phyloP scores from a whole-genome alignment of 192 early-diverging fungal genomes.

The Dispira simplex region DNA sequence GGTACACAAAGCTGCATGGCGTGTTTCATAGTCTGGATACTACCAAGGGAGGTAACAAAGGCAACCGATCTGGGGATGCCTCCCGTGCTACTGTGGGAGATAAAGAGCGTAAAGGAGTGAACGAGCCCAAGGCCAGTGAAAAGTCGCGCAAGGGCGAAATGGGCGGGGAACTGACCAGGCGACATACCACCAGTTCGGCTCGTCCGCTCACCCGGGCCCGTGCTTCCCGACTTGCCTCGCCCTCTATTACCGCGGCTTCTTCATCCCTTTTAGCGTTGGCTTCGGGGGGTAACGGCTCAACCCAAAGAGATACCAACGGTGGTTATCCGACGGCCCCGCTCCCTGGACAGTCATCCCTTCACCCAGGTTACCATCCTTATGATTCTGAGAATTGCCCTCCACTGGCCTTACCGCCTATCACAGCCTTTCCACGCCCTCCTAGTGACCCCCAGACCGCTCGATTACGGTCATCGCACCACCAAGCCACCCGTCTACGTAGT shows the following conservation, averaged over 20 bases:
- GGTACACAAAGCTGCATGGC: slow-evolving; percentile 10
- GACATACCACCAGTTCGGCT: neutral
- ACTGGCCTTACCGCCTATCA: neutral
- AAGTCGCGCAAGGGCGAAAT: too few relatives aligned
- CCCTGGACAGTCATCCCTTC: neutral
- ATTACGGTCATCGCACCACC: neutral
- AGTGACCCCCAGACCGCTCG: neutral
- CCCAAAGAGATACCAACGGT: too few relatives aligned
- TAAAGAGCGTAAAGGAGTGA: too few relatives aligned
- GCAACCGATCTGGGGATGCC: neutral
- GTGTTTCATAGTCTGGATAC: slow-evolving; percentile 6
- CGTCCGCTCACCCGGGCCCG: neutral
- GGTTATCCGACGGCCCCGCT: too few relatives aligned
- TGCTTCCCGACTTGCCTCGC: slow-evolving; percentile 1
- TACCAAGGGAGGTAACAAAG: slow-evolving; percentile 1
- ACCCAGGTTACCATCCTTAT: neutral
- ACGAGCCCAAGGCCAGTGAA: too few relatives aligned
- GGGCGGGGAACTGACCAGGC: neutral
- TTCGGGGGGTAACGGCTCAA: too few relatives aligned
- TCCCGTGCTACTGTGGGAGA: too few relatives aligned
- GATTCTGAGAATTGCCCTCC: neutral
- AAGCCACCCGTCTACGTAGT: slow-evolving; percentile 1
- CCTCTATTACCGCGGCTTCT: slow-evolving; percentile 9
- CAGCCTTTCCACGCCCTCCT: neutral
- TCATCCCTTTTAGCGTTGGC: slow-evolving; percentile 9